phyloP scores from a whole-genome alignment of 225 moss, liverwort and hornwort species.

The Pseudisothecium myosuroides region DNA sequence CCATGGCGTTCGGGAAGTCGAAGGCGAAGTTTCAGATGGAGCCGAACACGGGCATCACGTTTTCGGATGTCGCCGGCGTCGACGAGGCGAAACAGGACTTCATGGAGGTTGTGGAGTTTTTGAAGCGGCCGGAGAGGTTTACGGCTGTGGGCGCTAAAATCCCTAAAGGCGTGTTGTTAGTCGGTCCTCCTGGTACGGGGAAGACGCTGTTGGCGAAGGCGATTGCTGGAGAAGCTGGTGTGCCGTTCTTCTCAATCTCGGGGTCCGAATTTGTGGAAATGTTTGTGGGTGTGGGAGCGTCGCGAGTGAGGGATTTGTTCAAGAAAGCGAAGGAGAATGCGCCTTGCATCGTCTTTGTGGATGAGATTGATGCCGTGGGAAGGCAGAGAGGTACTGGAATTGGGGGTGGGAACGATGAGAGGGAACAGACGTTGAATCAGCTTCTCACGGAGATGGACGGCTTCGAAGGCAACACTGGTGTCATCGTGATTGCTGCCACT shows the following conservation, averaged over 20 bases:
- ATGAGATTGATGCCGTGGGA: slow-evolving; percentile 53
- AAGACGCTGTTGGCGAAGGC: slow-evolving; percentile 91
- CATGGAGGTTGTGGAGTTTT: slow-evolving; percentile 94
- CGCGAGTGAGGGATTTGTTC: slow-evolving; percentile 39
- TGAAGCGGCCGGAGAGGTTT: slow-evolving; percentile 88
- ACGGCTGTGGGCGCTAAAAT: slow-evolving; percentile 69
- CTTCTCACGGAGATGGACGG: slow-evolving; percentile 53
- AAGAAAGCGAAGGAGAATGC: slow-evolving; percentile 55
- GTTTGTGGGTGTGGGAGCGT: slow-evolving; percentile 53
- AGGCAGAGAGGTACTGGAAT: slow-evolving; percentile 48
- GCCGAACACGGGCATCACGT: slow-evolving; percentile 88
- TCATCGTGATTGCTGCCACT: slow-evolving; percentile 48
- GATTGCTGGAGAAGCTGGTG: slow-evolving; percentile 87
- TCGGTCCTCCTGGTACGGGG: slow-evolving; percentile 85
- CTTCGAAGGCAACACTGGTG: slow-evolving; percentile 47
- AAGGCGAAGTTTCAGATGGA: slow-evolving; percentile 99
- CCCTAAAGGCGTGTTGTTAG: slow-evolving; percentile 82
- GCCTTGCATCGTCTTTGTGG: slow-evolving; percentile 49
- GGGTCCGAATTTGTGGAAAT: slow-evolving; percentile 54
- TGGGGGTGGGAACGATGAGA: slow-evolving; percentile 49
- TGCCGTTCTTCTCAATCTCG: slow-evolving; percentile 91
- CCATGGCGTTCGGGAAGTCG: slow-evolving; percentile 83
- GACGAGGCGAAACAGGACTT: slow-evolving; percentile 97
- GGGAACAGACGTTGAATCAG: slow-evolving; percentile 51
- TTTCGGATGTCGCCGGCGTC: slow-evolving; percentile 82